Evolutionary conservation across 768 basidiomycete species (phyloP).

Genomic region (Hortiboletus flavorubellus): DNA sequence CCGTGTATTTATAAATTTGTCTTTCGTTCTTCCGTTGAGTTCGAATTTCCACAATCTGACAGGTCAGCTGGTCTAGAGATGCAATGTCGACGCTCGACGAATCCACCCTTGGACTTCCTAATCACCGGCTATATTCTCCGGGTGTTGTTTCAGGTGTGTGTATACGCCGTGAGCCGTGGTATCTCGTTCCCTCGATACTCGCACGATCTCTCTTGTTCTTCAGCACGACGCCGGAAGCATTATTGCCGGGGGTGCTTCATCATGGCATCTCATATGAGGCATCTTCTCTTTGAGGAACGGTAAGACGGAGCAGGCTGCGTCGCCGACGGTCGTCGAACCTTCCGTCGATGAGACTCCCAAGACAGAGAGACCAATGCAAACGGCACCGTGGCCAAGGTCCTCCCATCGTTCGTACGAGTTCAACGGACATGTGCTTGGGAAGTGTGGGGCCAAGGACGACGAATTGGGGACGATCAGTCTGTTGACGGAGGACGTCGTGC

Average conservation of each 20-base stretch:
- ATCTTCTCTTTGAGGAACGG: constrained; percentile 12
- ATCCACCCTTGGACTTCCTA: too few relatives aligned
- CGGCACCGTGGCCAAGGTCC: constrained; percentile 26
- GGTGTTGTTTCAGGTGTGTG: too few relatives aligned
- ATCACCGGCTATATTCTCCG: too few relatives aligned
- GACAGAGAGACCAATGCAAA: not conserved
- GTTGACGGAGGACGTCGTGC: constrained; percentile 61
- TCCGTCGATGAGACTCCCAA: not conserved
- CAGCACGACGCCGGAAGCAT: too few relatives aligned
- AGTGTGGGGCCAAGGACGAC: constrained; percentile 61
- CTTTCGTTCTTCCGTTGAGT: constrained; percentile 4
- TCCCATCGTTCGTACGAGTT: constrained; percentile 44
- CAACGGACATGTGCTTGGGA: constrained; percentile 65
- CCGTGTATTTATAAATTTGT: constrained; percentile 25
- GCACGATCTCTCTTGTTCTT: too few relatives aligned
- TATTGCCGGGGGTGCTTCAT: not conserved
- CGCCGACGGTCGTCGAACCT: not conserved
- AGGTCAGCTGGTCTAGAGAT: constrained; percentile 9
- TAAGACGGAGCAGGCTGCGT: constrained; percentile 6
- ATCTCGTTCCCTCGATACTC: too few relatives aligned
- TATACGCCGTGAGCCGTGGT: too few relatives aligned
- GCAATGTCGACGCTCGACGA: not conserved
- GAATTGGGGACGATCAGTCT: constrained; percentile 67
- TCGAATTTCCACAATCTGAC: constrained; percentile 10
- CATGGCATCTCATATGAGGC: constrained; percentile 18